Percentiles rank a stretch among this genome's conserved stretches.
phyloP scores from a whole-genome alignment of 345 rosid species.

The Alliaria petiolata region DNA sequence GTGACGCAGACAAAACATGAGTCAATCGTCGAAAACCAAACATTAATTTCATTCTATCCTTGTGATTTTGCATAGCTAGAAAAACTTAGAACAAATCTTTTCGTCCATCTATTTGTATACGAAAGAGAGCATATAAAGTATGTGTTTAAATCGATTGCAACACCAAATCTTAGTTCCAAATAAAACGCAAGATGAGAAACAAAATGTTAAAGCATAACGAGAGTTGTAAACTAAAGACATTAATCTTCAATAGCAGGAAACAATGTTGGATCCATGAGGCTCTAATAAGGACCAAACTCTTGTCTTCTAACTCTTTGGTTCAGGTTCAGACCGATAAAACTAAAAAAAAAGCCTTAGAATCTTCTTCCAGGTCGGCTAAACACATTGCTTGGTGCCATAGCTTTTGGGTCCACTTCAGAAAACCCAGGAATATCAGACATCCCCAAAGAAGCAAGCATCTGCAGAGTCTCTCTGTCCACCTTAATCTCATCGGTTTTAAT shows the following conservation, averaged over 20 bases:
- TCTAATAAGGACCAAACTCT: not conserved
- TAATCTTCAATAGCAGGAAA: not conserved
- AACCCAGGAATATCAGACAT: conserved; percentile 57
- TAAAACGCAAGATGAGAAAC: not conserved
- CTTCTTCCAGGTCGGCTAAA: not conserved
- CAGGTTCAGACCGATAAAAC: not conserved
- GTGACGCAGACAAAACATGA: too few species aligned
- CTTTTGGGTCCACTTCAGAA: conserved; percentile 7
- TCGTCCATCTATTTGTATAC: too few species aligned
- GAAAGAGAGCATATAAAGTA: too few species aligned
- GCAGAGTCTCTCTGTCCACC: conserved; percentile 68
- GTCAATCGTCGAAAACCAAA: not conserved
- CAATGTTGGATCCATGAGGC: not conserved
- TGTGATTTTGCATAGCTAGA: too few species aligned
- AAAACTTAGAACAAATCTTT: too few species aligned
- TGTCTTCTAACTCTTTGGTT: not conserved
- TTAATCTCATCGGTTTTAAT: conserved; percentile 49
- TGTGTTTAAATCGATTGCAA: not conserved
- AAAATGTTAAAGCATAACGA: not conserved
- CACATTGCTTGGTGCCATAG: not conserved
- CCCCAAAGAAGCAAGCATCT: conserved; percentile 71
- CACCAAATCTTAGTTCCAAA: not conserved
- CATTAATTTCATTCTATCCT: too few species aligned
- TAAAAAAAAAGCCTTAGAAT: not conserved
- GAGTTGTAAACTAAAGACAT: not conserved